Conservation (phyloP, 2,329 filamentous ascomycete genomes). For the Pseudogymnoascus sp. region DNA sequence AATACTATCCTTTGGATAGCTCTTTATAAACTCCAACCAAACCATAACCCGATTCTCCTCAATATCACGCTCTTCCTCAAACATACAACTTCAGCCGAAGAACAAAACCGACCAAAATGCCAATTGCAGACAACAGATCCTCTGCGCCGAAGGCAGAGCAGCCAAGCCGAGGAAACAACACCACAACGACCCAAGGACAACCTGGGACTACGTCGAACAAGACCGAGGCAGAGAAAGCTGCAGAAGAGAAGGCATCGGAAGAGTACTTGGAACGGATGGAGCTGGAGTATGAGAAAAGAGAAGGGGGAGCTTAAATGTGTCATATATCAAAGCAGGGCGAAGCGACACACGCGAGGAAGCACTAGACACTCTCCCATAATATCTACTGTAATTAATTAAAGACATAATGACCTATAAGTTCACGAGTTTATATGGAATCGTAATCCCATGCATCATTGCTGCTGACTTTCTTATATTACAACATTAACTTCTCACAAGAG, state of each 20-base stretch:
- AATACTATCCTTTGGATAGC: not conserved
- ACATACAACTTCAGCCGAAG: not conserved
- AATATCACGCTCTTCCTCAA: not conserved
- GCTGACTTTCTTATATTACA: not conserved
- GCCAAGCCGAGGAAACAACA: not conserved
- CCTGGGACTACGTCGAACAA: not conserved
- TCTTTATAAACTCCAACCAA: not conserved
- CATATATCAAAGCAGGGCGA: not conserved
- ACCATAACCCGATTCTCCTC: not conserved
- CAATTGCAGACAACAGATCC: constrained; percentile 1
- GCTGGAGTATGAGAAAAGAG: not conserved
- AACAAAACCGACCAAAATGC: not conserved
- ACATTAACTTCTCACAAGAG: not conserved
- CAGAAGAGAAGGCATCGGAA: not conserved
- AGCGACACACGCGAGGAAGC: not conserved
- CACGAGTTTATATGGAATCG: not conserved
- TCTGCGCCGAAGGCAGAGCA: not conserved
- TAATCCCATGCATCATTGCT: not conserved
- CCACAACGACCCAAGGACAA: not conserved
- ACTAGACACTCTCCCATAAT: not conserved
- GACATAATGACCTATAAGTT: not conserved
- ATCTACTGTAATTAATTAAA: constrained; percentile 6
- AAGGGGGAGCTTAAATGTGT: not conserved
- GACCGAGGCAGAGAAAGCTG: not conserved
- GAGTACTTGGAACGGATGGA: not conserved